phyloP scores from a whole-genome alignment of 2,329 filamentous ascomycete species.

The Cladophialophora psammophila region DNA sequence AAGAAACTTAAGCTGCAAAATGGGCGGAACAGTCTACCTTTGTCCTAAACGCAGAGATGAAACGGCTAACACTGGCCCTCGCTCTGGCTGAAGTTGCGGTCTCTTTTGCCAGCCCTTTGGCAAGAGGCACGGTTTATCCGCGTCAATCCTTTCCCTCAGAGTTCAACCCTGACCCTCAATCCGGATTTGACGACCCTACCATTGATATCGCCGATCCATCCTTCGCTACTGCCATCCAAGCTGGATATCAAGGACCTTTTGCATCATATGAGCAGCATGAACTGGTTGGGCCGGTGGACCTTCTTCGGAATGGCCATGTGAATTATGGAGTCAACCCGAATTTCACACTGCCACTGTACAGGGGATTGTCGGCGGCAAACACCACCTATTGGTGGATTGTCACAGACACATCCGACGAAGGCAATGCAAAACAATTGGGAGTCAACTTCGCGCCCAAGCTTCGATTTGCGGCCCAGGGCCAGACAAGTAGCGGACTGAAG shows the following conservation, averaged over 20 bases:
- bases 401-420: slow-evolving; percentile 7
- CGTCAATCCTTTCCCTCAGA: slow-evolving; percentile 11
- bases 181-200: slow-evolving; percentile 16
- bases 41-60: too few species aligned
- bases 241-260: slow-evolving; percentile 12
- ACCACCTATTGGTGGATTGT: slow-evolving; percentile 10
- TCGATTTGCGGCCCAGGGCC: slow-evolving; percentile 5
- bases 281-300: slow-evolving; percentile 8
- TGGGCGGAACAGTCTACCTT: too few species aligned
- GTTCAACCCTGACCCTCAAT: slow-evolving; percentile 10
- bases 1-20: too few species aligned
- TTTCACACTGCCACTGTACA: slow-evolving; percentile 5
- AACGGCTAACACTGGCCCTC: too few species aligned
- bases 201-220: slow-evolving; percentile 17
- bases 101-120: too few species aligned
- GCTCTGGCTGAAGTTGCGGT: too few species aligned
- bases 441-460: slow-evolving; percentile 10
- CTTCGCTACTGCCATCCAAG: slow-evolving; percentile 15
- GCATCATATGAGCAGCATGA: slow-evolving; percentile 10
- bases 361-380: slow-evolving; percentile 3
- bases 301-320: slow-evolving; percentile 11
- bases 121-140: not conserved
- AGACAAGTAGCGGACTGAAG: not conserved
- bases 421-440: slow-evolving; percentile 3
- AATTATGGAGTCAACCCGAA: slow-evolving; percentile 13